Evolutionary conservation across 2,329 filamentous ascomycete genomes (phyloP).

Genomic region (Penicillium sp.): DNA sequence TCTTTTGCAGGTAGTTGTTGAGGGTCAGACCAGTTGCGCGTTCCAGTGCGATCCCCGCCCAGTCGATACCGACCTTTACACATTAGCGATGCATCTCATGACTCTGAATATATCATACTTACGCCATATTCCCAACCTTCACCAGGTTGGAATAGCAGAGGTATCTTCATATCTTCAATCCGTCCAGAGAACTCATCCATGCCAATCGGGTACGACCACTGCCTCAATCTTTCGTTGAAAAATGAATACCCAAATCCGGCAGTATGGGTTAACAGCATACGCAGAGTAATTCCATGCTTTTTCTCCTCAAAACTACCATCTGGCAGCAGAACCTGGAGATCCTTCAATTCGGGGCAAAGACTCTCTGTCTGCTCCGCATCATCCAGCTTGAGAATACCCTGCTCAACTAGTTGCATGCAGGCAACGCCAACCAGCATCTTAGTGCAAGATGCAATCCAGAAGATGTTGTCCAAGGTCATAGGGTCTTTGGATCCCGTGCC

Average conservation of each 20-base stretch:
- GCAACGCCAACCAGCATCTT: conserved; percentile 47
- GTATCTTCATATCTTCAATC: conserved; percentile 50
- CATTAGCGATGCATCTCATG: not conserved
- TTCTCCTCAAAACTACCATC: conserved; percentile 42
- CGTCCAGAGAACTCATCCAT: conserved; percentile 59
- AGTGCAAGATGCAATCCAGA: conserved; percentile 57
- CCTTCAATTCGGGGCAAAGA: conserved; percentile 45
- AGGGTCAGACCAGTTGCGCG: conserved; percentile 45
- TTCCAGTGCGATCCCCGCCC: conserved; percentile 53
- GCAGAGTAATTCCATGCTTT: conserved; percentile 52
- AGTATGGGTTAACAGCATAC: conserved; percentile 57
- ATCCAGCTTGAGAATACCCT: conserved; percentile 43
- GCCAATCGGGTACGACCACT: conserved; percentile 51
- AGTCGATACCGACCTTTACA: conserved; percentile 52
- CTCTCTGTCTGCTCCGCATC: conserved; percentile 40
- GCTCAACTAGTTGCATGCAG: conserved; percentile 49
- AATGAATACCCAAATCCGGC: conserved; percentile 60
- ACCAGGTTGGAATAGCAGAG: conserved; percentile 63
- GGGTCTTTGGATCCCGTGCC: conserved; percentile 43
- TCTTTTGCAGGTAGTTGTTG: conserved; percentile 50
- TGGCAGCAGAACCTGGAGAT: conserved; percentile 40
- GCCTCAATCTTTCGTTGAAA: conserved; percentile 49
- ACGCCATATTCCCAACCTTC: conserved; percentile 61
- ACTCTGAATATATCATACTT: conserved; percentile 19
- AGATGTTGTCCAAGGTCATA: conserved; percentile 50